Evolutionary conservation across 108 stramenopile genomes (phyloP).

Genomic region (Skeletonema menzelii): DNA sequence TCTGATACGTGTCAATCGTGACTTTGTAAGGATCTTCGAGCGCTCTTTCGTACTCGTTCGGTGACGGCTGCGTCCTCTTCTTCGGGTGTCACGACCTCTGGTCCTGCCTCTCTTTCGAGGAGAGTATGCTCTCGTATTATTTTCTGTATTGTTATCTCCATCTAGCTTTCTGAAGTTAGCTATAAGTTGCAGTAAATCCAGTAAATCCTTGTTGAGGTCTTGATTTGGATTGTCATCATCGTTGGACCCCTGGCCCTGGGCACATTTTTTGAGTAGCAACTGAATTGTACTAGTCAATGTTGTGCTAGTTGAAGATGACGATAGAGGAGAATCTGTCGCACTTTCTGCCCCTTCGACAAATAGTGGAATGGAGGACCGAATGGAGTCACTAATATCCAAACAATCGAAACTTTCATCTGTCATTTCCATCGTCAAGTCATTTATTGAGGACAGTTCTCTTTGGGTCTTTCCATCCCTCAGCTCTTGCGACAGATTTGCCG

Average conservation of each 20-base stretch:
- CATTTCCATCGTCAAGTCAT: background rate
- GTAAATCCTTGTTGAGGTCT: background rate
- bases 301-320: background rate
- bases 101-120: background rate
- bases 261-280: background rate
- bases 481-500: background rate
- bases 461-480: background rate
- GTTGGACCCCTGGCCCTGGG: background rate
- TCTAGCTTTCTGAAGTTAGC: background rate
- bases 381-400: background rate
- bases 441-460: background rate
- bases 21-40: background rate
- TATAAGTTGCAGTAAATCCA: background rate
- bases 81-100: background rate
- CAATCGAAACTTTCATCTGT: background rate
- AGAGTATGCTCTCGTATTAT: background rate
- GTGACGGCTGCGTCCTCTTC: background rate
- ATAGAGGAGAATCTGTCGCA: background rate
- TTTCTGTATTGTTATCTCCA: background rate
- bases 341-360: background rate
- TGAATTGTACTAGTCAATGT: background rate
- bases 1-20: background rate
- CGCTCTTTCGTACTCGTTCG: background rate
- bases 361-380: background rate
- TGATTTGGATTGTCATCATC: background rate